Evolutionary conservation across 768 basidiomycete species (phyloP).

Genomic region (Mycena rebaudengoi): DNA sequence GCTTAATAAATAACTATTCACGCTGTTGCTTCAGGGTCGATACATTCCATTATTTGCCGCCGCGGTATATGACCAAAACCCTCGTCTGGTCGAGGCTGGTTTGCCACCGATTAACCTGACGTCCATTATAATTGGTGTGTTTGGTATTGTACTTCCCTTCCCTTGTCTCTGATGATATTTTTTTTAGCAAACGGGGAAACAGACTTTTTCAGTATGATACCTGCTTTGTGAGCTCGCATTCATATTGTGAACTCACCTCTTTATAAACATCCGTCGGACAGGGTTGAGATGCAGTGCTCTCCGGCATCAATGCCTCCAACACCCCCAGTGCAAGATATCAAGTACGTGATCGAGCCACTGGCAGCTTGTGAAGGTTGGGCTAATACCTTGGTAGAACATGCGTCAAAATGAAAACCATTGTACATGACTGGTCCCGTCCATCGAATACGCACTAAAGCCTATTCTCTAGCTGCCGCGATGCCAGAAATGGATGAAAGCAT

Average conservation of each 20-base stretch:
- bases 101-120: slow-evolving; percentile 58
- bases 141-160: background rate
- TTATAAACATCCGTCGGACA: no score
- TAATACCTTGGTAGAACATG: no score
- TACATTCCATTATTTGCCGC: slow-evolving; percentile 62
- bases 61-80: slow-evolving; percentile 58
- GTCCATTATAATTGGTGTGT: slow-evolving; percentile 51
- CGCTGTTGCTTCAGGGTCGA: slow-evolving; percentile 46
- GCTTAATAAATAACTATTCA: background rate
- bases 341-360: no score
- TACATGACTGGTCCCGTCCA: background rate
- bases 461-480: slow-evolving; percentile 61
- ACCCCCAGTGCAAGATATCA: no score
- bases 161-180: background rate
- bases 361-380: no score
- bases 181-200: slow-evolving; percentile 20
- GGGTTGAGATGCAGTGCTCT: no score
- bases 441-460: no score
- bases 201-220: slow-evolving; percentile 51
- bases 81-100: slow-evolving; percentile 46
- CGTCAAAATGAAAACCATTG: background rate
- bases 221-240: no score
- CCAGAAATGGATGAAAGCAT: slow-evolving; percentile 43
- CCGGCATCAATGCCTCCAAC: no score
- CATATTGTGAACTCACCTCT: no score